These are phyloP conservation scores for Colletotrichum sp. DNA, from an alignment of 2,329 filamentous ascomycete species.

Conservation along the genomic window DNA sequence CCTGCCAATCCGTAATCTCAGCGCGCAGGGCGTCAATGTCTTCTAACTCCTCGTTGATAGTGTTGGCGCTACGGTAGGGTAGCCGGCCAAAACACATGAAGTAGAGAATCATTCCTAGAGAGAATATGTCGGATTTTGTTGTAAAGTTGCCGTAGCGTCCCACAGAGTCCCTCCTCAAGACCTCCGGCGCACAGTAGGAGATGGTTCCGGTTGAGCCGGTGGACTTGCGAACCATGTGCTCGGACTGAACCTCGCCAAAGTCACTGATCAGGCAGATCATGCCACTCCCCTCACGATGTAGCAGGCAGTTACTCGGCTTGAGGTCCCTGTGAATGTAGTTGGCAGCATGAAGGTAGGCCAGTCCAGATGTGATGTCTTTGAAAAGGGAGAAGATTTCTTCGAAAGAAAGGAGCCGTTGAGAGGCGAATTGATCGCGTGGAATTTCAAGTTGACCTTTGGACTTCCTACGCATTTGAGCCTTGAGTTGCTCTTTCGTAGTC, in stretches of 20 bases:
- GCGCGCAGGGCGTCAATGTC: slow-evolving; percentile 83
- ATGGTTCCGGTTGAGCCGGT: slow-evolving; percentile 96
- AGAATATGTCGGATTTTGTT: slow-evolving; percentile 98
- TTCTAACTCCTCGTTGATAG: slow-evolving; percentile 88
- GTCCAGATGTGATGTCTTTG: slow-evolving; percentile 89
- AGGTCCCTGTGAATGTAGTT: slow-evolving; percentile 96
- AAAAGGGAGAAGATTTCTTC: slow-evolving; percentile 98
- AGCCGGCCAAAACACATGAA: slow-evolving; percentile 95
- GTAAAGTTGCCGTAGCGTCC: slow-evolving; percentile 92
- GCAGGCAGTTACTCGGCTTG: slow-evolving; percentile 93
- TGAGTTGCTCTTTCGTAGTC: slow-evolving; percentile 82
- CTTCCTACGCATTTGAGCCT: slow-evolving; percentile 81
- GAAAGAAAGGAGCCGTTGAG: slow-evolving; percentile 62
- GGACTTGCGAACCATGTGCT: slow-evolving; percentile 81
- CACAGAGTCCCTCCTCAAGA: slow-evolving; percentile 70
- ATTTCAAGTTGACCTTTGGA: slow-evolving; percentile 79
- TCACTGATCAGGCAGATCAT: slow-evolving; percentile 90
- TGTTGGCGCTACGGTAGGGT: slow-evolving; percentile 84
- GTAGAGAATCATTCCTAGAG: slow-evolving; percentile 96
- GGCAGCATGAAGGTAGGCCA: slow-evolving; percentile 87
- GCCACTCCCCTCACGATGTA: slow-evolving; percentile 77
- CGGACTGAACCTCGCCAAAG: slow-evolving; percentile 93
- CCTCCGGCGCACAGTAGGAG: slow-evolving; percentile 96
- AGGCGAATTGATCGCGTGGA: slow-evolving; percentile 50
- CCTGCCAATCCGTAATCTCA: slow-evolving; percentile 87